These are phyloP conservation scores for Fusarium sp. DNA, from an alignment of 2,329 filamentous ascomycete species.

Conservation along the genomic window DNA sequence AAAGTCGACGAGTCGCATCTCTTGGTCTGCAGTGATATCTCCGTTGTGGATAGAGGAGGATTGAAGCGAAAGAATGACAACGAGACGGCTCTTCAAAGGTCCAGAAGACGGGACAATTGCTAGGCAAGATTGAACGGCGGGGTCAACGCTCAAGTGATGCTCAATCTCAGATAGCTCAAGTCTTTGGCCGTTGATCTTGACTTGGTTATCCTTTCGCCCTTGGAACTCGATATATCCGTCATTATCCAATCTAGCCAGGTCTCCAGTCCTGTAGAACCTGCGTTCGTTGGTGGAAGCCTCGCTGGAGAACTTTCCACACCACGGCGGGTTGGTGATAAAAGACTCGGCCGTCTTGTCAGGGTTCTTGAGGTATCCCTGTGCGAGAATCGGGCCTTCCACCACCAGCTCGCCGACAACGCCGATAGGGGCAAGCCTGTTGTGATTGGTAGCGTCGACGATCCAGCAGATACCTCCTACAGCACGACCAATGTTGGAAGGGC, in stretches of 20 bases:
- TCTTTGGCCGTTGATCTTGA: conserved; percentile 52
- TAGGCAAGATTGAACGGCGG: conserved; percentile 23
- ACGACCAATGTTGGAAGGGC: conserved; percentile 35
- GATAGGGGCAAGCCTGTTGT: conserved; percentile 46
- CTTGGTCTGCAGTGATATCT: not conserved
- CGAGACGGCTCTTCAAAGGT: conserved; percentile 20
- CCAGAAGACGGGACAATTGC: conserved; percentile 19
- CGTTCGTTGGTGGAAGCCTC: not conserved
- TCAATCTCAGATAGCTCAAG: conserved; percentile 52
- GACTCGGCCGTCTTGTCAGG: conserved; percentile 47
- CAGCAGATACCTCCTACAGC: conserved; percentile 40
- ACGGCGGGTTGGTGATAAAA: conserved; percentile 44
- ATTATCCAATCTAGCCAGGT: conserved; percentile 39
- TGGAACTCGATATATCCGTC: conserved; percentile 44
- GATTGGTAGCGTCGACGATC: conserved; percentile 46
- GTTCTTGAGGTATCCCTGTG: conserved; percentile 62
- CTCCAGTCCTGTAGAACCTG: conserved; percentile 42
- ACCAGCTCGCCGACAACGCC: conserved; percentile 52
- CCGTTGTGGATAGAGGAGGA: not conserved
- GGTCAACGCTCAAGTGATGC: conserved; percentile 36
- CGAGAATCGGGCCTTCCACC: conserved; percentile 57
- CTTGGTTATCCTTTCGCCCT: conserved; percentile 51
- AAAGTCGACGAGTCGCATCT: conserved; percentile 7
- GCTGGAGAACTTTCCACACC: conserved; percentile 3
- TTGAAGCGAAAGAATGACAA: conserved; percentile 21